Evolutionary conservation across 2,329 filamentous ascomycete genomes (phyloP).

Genomic region (Zalaria obscura): DNA sequence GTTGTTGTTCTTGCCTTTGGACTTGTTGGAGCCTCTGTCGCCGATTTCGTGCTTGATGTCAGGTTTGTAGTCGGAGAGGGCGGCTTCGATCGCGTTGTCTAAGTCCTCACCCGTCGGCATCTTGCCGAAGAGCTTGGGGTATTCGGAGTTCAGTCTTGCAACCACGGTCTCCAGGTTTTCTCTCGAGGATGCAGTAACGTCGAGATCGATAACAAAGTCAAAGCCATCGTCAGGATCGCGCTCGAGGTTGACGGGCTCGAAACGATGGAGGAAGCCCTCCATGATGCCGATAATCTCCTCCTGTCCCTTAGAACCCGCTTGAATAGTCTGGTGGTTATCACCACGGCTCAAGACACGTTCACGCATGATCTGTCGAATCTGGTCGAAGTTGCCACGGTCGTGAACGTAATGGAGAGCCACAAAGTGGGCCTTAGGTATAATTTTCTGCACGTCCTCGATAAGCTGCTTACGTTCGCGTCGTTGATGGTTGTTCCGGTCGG

Average conservation of each 20-base stretch:
- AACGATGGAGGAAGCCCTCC: conserved; percentile 82
- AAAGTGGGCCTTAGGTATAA: conserved; percentile 50
- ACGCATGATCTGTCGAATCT: conserved; percentile 61
- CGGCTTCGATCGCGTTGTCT: conserved; percentile 62
- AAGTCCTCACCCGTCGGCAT: conserved; percentile 61
- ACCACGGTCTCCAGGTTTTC: conserved; percentile 75
- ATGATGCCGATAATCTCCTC: conserved; percentile 77
- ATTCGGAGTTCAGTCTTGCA: conserved; percentile 55
- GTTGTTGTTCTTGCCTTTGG: conserved; percentile 17
- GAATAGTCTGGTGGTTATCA: conserved; percentile 96
- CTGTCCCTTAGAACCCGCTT: conserved; percentile 57
- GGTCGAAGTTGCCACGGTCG: conserved; percentile 48
- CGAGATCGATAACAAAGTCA: conserved; percentile 71
- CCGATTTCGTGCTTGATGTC: conserved; percentile 63
- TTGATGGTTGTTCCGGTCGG: conserved; percentile 90
- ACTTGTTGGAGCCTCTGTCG: conserved; percentile 32
- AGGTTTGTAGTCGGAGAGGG: conserved; percentile 64
- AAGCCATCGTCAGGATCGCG: conserved; percentile 66
- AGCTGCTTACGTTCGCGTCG: conserved; percentile 78
- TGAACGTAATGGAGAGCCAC: conserved; percentile 86
- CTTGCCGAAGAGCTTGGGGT: conserved; percentile 58
- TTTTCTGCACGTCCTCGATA: conserved; percentile 57
- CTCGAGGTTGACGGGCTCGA: conserved; percentile 59
- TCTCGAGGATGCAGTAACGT: conserved; percentile 63
- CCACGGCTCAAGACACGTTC: conserved; percentile 71